These are phyloP conservation scores for Microdochium trichocladiopsis DNA, from an alignment of 2,329 filamentous ascomycete species.

Conservation along the genomic window DNA sequence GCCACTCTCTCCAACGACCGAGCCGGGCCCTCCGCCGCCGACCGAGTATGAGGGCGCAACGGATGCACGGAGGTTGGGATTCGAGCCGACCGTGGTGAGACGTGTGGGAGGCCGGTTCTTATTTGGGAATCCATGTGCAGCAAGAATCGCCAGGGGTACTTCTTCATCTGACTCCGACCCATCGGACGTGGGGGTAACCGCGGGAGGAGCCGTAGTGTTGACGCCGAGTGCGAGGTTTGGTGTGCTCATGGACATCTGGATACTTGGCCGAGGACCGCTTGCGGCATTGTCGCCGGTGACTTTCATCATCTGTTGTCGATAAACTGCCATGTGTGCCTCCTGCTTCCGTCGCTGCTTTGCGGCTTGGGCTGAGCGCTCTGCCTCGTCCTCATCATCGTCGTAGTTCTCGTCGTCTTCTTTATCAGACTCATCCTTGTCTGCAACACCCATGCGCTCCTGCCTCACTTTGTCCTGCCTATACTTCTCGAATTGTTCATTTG, in stretches of 20 bases:
- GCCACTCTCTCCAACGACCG: conserved; percentile 45
- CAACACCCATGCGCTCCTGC: conserved; percentile 36
- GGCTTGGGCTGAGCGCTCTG: conserved; percentile 65
- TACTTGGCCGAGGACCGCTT: conserved; percentile 41
- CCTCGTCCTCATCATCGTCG: conserved; percentile 64
- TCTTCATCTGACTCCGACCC: conserved; percentile 77
- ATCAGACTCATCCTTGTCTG: conserved; percentile 30
- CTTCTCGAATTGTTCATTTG: conserved; percentile 76
- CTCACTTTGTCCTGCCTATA: conserved; percentile 70
- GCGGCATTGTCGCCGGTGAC: conserved; percentile 65
- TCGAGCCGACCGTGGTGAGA: conserved; percentile 58
- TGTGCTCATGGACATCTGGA: conserved; percentile 54
- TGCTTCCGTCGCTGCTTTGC: conserved; percentile 78
- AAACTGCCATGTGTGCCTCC: conserved; percentile 82
- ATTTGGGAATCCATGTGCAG: conserved; percentile 81
- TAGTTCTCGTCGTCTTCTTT: conserved; percentile 43
- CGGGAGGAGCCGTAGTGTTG: conserved; percentile 23
- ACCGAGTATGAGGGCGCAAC: conserved; percentile 36
- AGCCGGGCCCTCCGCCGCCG: conserved; percentile 37
- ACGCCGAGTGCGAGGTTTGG: conserved; percentile 43
- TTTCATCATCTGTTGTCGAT: conserved; percentile 95
- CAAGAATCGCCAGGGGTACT: conserved; percentile 76
- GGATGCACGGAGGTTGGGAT: conserved; percentile 61
- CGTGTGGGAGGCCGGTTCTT: conserved; percentile 69
- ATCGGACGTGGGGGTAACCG: conserved; percentile 33